Evolutionary conservation across 257 asterid species (phyloP).

Genomic region (Solanum tarijense): DNA sequence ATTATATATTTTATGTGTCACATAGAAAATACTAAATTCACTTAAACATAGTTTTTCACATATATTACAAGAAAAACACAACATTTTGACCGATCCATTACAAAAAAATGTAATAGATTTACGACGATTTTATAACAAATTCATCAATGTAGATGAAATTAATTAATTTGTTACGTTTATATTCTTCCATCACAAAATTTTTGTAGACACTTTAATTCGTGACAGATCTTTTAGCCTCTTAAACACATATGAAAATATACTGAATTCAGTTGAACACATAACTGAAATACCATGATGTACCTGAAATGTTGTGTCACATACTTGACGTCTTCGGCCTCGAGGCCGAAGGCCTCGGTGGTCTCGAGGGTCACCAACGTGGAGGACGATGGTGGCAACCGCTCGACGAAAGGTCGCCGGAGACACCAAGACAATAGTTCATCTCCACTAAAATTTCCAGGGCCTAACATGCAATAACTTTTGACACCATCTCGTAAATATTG

Average conservation of each 20-base stretch:
- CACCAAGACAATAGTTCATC: slow-evolving; percentile 35
- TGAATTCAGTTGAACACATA: not conserved
- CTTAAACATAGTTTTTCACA: not conserved
- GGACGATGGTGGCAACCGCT: slow-evolving; percentile 20
- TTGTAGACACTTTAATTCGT: not conserved
- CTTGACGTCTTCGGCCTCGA: slow-evolving; percentile 14
- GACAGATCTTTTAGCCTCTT: not conserved
- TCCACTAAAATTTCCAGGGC: slow-evolving; percentile 27
- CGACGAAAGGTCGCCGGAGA: slow-evolving; percentile 19
- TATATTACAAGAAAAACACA: not conserved
- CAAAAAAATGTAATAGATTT: not conserved
- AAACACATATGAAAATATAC: not conserved
- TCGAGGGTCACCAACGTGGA: slow-evolving; percentile 18
- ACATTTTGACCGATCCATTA: not conserved
- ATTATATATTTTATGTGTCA: not conserved
- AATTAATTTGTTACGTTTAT: not conserved
- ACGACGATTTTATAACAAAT: not conserved
- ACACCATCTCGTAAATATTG: slow-evolving; percentile 12
- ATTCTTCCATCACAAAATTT: not conserved
- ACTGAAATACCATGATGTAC: not conserved
- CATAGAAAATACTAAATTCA: not conserved
- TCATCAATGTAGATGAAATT: not conserved
- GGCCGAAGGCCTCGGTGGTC: slow-evolving; percentile 17
- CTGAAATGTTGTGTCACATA: slow-evolving; percentile 23
- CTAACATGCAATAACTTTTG: slow-evolving; percentile 13